Conservation (phyloP, 805 yeast genomes). For the Jamesozyma hellenica region DNA sequence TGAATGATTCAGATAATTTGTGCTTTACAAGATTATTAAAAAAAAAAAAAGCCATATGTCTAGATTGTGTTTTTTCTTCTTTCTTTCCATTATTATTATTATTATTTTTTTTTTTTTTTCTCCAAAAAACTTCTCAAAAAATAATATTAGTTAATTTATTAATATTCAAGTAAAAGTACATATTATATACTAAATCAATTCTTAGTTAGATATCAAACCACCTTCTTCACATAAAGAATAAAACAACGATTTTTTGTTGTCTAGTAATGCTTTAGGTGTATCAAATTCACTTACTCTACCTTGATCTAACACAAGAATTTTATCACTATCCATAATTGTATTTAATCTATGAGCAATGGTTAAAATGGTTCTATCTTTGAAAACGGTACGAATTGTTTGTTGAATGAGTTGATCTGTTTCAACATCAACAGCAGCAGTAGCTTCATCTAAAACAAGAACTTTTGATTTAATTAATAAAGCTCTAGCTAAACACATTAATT, state of each 20-base stretch:
- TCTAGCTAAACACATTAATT: slow-evolving; percentile 71
- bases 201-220: slow-evolving; percentile 35
- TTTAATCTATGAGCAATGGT: slow-evolving; percentile 81
- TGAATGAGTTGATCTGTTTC: slow-evolving; percentile 72
- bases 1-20: no score
- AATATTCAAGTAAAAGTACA: background rate
- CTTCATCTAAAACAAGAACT: slow-evolving; percentile 69
- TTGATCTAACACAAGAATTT: slow-evolving; percentile 63
- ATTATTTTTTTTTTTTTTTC: no score
- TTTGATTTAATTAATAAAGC: slow-evolving; percentile 57
- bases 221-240: slow-evolving; percentile 76
- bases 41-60: no score
- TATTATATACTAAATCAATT: background rate
- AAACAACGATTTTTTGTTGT: slow-evolving; percentile 58
- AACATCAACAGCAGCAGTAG: slow-evolving; percentile 83
- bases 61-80: no score
- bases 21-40: no score
- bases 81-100: no score
- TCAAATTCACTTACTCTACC: slow-evolving; percentile 74
- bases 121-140: no score
- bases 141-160: no score
- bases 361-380: slow-evolving; percentile 65
- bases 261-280: slow-evolving; percentile 55
- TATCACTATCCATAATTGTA: slow-evolving; percentile 73
- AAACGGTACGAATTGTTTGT: slow-evolving; percentile 66